These are phyloP conservation scores for Neofusicoccum laricinum DNA, from an alignment of 2,329 filamentous ascomycete genomes.

Conservation along the genomic window DNA sequence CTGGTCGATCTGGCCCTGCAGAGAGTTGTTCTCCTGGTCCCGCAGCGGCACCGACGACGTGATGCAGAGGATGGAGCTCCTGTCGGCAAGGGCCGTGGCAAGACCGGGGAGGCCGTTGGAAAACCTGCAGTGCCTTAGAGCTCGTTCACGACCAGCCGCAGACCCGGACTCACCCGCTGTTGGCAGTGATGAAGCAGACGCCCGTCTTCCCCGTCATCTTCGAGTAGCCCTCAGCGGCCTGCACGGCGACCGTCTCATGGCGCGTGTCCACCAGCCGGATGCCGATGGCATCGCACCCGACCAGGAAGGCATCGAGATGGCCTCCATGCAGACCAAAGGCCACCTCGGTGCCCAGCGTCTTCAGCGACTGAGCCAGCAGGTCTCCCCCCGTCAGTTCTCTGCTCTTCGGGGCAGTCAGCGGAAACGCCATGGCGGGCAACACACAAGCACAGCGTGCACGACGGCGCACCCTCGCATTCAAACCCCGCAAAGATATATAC, in stretches of 20 bases:
- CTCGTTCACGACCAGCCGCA: not conserved
- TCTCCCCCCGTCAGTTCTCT: constrained; percentile 46
- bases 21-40: constrained; percentile 46
- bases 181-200: constrained; percentile 48
- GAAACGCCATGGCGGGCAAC: not conserved
- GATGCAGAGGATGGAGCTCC: constrained; percentile 45
- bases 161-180: constrained; percentile 44
- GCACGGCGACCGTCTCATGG: constrained; percentile 48
- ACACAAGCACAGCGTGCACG: too few relatives aligned
- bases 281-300: constrained; percentile 40
- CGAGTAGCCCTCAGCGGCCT: constrained; percentile 47
- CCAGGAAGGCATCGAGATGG: constrained; percentile 48
- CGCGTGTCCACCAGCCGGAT: constrained; percentile 46
- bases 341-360: constrained; percentile 41
- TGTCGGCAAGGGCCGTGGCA: constrained; percentile 45
- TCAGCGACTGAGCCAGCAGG: constrained; percentile 44
- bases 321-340: constrained; percentile 49
- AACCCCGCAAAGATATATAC: too few relatives aligned
- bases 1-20: constrained; percentile 49
- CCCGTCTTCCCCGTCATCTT: constrained; percentile 45
- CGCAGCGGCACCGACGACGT: constrained; percentile 45
- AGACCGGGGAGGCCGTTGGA: constrained; percentile 46
- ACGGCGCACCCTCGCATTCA: too few relatives aligned
- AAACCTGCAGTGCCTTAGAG: constrained; percentile 31
- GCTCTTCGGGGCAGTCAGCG: constrained; percentile 25